phyloP scores from a whole-genome alignment of 306 rosid species.

The Fragaria vesca region DNA sequence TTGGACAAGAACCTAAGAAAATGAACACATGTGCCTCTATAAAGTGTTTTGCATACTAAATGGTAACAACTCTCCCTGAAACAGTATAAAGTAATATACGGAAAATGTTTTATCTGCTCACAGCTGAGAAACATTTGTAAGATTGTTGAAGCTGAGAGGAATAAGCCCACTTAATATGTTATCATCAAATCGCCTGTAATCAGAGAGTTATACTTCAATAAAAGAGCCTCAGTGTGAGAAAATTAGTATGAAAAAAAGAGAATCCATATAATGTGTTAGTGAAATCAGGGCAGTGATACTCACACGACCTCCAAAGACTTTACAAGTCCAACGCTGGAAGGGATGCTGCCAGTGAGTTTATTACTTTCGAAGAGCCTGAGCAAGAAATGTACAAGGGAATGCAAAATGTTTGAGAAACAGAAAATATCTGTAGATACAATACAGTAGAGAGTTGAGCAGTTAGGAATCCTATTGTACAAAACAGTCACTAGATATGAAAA shows the following conservation, averaged over 20 bases:
- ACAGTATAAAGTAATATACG: neutral
- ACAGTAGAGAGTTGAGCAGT: neutral
- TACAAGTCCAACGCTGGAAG: slow-evolving; percentile 56
- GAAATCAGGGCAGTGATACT: slow-evolving; percentile 32
- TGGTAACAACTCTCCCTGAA: neutral
- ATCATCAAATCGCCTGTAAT: slow-evolving; percentile 53
- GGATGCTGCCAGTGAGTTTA: slow-evolving; percentile 49
- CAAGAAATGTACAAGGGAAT: neutral
- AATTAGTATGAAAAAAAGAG: neutral
- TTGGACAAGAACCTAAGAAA: slow-evolving; percentile 53
- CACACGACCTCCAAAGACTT: slow-evolving; percentile 50
- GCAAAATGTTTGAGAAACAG: neutral
- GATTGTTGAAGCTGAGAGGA: slow-evolving; percentile 52
- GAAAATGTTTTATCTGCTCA: slow-evolving; percentile 28
- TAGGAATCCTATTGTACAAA: neutral
- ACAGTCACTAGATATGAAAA: neutral
- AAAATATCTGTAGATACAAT: neutral
- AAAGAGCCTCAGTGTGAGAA: neutral
- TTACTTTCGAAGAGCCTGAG: slow-evolving; percentile 41
- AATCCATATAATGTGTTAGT: neutral
- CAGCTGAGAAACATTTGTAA: slow-evolving; percentile 40
- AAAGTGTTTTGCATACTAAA: neutral
- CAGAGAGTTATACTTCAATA: neutral
- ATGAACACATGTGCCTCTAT: slow-evolving; percentile 5
- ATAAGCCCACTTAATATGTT: slow-evolving; percentile 40